Percentiles rank a stretch among this genome's conserved stretches.
Conservation (phyloP, 2,329 filamentous ascomycete species). For the Dactylella cylindrospora region DNA sequence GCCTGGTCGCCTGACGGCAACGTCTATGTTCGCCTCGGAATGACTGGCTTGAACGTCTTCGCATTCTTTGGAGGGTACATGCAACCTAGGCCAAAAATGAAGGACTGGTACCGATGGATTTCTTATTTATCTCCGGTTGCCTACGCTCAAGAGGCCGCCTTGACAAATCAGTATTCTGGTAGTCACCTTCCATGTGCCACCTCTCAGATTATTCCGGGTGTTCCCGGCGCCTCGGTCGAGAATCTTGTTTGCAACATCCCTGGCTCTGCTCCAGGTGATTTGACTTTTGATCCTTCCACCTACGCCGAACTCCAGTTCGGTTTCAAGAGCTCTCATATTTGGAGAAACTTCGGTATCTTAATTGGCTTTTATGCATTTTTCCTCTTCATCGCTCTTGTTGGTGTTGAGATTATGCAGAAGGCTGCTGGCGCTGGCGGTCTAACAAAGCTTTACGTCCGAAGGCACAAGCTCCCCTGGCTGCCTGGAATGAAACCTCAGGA, state of each 20-base stretch:
- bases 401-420: slow-evolving; percentile 69
- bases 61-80: slow-evolving; percentile 68
- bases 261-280: slow-evolving; percentile 60
- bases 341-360: slow-evolving; percentile 75
- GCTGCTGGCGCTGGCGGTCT: slow-evolving; percentile 59
- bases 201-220: slow-evolving; percentile 63
- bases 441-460: slow-evolving; percentile 45
- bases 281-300: slow-evolving; percentile 58
- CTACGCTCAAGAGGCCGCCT: slow-evolving; percentile 68
- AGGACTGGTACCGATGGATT: slow-evolving; percentile 60
- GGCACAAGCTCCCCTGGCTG: slow-evolving; percentile 8
- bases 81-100: slow-evolving; percentile 63
- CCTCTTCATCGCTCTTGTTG: slow-evolving; percentile 68
- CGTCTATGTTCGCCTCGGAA: slow-evolving; percentile 66
- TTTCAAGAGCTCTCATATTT: slow-evolving; percentile 62
- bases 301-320: slow-evolving; percentile 62
- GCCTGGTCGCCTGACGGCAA: slow-evolving; percentile 66
- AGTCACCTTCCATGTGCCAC: slow-evolving; percentile 62
- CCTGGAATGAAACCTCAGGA: slow-evolving; percentile 10
- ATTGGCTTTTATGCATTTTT: slow-evolving; percentile 76
- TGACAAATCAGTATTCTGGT: slow-evolving; percentile 66
- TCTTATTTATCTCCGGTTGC: slow-evolving; percentile 59
- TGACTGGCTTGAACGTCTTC: slow-evolving; percentile 64
- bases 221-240: slow-evolving; percentile 54
- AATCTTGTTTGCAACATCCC: slow-evolving; percentile 63